Evolutionary conservation across 352 stramenopile species (phyloP), one percentile per base, ranked within the genome.

Genomic region (Pelagophyceae sp.): DNA sequence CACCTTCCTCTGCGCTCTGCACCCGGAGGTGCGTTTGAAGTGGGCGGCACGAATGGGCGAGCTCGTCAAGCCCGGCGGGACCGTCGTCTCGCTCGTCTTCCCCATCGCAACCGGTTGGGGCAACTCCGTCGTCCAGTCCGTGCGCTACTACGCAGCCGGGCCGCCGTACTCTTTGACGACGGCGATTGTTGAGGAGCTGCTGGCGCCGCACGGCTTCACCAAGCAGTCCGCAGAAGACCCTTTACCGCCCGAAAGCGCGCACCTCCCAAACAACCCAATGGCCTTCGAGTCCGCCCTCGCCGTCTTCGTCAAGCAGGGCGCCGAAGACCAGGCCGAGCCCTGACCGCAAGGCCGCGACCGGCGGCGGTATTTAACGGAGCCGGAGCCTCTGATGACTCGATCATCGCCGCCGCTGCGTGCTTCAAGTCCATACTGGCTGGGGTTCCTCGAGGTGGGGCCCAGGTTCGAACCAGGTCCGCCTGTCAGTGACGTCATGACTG

Each of bases 1-100:
- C 19, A 79, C 76, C 31, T 79, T 79, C 33, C 72, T 79, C 38
- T 79, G 76, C 72, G 76, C 76, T 38, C 76, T 79, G 23, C 25
- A 71, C 11, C 76, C 76, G 37, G 71, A 27, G 19, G 32, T 78
- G 70, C 76, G 76, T 11, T 20, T 15, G 70, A 33, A 27, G 27
- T 79, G 76, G 76, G 76, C 76, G 20, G 5, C 17, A n/a, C 31
- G 70, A 32, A 15, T 38, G 25, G 31, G 15, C 25, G 69, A 32
- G 27, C 76, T 79, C 38, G 31, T 79, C 38, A 38, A 25, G n/a
- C 40, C 38, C 11, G 70, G 54, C 54, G 76, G 76, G 1, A 23
- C 25, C 17, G 23, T 79, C 0, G 29, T 78, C 50, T 54, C 76
- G 38, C 31, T 38, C 6, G 38, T 79, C 11, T 79, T 78, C 37